Evolutionary conservation across 106 monocot species (phyloP).

Genomic region (Amphibolis antarctica): DNA sequence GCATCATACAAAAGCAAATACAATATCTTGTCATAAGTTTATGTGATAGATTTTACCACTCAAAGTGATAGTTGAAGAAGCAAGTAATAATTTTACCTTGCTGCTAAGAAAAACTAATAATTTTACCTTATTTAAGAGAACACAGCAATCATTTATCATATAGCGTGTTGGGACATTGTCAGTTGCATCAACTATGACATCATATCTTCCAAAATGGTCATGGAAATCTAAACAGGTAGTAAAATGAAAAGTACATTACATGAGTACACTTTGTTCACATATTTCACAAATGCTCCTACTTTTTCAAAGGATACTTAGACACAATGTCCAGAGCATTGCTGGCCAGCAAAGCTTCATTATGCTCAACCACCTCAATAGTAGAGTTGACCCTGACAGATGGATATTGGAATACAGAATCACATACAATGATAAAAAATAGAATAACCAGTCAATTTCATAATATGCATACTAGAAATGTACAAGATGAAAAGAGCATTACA

Average conservation of each 20-base stretch:
- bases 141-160: constrained; percentile 97
- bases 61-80: not conserved
- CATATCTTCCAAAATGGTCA: constrained; percentile 63
- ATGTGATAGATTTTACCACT: too few species aligned
- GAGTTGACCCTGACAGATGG: constrained; percentile 76
- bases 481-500: constrained; percentile 21
- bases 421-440: too few species aligned
- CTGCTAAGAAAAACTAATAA: constrained; percentile 35
- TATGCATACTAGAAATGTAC: not conserved
- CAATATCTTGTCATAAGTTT: too few species aligned
- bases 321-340: constrained; percentile 81
- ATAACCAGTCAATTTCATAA: not conserved
- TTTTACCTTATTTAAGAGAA: constrained; percentile 74
- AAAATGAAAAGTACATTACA: not conserved
- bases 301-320: constrained; percentile 73
- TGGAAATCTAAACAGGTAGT: constrained; percentile 10
- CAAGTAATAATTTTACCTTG: constrained; percentile 39
- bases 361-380: constrained; percentile 63
- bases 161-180: constrained; percentile 96
- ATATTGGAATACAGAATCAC: constrained; percentile 3
- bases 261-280: not conserved
- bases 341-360: constrained; percentile 56
- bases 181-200: constrained; percentile 94
- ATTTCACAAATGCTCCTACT: not conserved
- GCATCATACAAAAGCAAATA: too few species aligned